Evolutionary conservation across 2,329 filamentous ascomycete species (phyloP), one percentile per base, ranked within the genome.

Genomic region (Dactylella cylindrospora): DNA sequence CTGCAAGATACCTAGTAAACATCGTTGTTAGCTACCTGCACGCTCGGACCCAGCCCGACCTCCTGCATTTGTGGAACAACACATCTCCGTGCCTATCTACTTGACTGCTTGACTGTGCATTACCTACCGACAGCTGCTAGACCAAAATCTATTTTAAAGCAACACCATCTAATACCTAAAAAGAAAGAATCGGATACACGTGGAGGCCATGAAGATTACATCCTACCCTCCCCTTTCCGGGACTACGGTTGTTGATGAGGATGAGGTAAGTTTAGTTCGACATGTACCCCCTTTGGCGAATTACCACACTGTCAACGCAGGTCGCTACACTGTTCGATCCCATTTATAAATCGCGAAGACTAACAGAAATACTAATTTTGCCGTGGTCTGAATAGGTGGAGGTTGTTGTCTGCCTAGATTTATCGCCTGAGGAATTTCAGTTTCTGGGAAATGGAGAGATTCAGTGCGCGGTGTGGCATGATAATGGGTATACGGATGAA

Each of bases 201-300:
- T n/a, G n/a, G n/a, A n/a, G 20, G 19, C 36, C 9, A 62, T 62
- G 57, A 46, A 62, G 45, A 17, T 62, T 22, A 54, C 57, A 39
- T 54, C 41, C 20, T 38, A 62, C 12, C 57, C 57, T 17, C 57
- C 57, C 19, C 57, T 62, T 12, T 36, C 43, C 13, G 49, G 49
- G 19, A 62, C 57, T 4, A 62, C 57, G n/a, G 44, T 62, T 25
- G 31, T 62, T 31, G 57, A 54, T 31, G 36, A 44, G 25, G 57
- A 62, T 43, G 36, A 62, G 49, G 57, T 62, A 43, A n/a, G 32
- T 23, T 3, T 19, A 20, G 3, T 17, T 39, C n/a, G n/a, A n/a
- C n/a, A n/a, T n/a, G n/a, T n/a, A n/a, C 13, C 25, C 29, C 39
- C 12, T 39, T 28, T 29, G n/a, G 15, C n/a, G 26, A 46, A 44